A percentile compares a stretch with the other conserved stretches of the same genome.
These are phyloP conservation scores for Blastocystis sp. DNA, from an alignment of 352 stramenopile genomes.

Conservation along the genomic window DNA sequence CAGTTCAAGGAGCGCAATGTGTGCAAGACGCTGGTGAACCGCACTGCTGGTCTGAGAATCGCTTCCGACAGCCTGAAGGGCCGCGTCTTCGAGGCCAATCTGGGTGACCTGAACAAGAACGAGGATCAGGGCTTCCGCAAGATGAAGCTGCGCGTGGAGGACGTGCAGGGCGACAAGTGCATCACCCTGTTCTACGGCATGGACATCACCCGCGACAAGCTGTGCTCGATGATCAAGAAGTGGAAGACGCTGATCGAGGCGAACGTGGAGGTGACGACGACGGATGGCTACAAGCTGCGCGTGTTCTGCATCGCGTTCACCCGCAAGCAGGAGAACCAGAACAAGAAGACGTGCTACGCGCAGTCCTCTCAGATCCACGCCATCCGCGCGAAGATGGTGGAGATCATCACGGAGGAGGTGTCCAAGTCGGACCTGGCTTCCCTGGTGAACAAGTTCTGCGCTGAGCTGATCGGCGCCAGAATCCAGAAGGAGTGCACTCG, in stretches of 20 bases:
- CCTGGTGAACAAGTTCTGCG: conserved; percentile 97
- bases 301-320: conserved; percentile 99
- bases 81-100: conserved; percentile 90
- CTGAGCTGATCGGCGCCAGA: conserved; percentile 93
- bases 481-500: conserved; percentile 92
- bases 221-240: conserved; percentile 99
- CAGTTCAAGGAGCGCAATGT: conserved; percentile 94
- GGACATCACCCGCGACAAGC: conserved; percentile 93
- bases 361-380: conserved; percentile 91
- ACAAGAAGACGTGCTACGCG: conserved; percentile 98
- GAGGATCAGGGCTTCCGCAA: conserved; percentile 95
- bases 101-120: conserved; percentile 96
- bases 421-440: conserved; percentile 97
- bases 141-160: conserved; percentile 95
- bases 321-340: conserved; percentile 92
- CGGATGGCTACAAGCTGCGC: conserved; percentile 95
- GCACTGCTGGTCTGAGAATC: conserved; percentile 93
- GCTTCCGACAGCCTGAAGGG: conserved; percentile 94
- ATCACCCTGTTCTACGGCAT: conserved; percentile 86
- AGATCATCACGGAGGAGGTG: conserved; percentile 93
- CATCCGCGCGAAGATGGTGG: conserved; percentile 98
- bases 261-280: conserved; percentile 97
- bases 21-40: conserved; percentile 97
- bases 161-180: conserved; percentile 87
- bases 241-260: conserved; percentile 99